Base-by-base conservation (phyloP, 176 grass and related monocot genomes). In the Poa annua region DNA sequence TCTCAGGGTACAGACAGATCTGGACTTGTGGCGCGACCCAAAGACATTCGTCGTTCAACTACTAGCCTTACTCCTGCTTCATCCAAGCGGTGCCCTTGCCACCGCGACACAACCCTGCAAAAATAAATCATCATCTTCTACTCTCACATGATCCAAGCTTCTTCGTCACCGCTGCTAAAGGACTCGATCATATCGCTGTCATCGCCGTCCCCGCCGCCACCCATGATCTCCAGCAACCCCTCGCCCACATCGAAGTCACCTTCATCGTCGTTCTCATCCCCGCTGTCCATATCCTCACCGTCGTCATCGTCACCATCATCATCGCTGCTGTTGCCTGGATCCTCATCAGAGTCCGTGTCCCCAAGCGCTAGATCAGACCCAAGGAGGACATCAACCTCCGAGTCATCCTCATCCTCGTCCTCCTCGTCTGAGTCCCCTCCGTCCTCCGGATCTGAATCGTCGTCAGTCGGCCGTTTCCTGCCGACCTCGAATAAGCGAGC, bases 391-490 rank as follows among this genome's bases (percentile, higher is more conserved):
- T 75, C 93, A 9, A 79, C 83, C 4, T 99, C 96, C 0, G 93
- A 93, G 33, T 99, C 89, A 8, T 98, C 96, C 2, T 97, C 86
- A 0, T 97, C 91, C 5, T 93, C 91, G 4, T 96, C 93, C 1
- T 95, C 96, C 0, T 93, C 92, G 0, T 95, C 92, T 0, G 91
- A 57, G 13, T 96, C 96, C 48, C 91, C 96, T 65, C 82, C 93
- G 7, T 99, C 96, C 44, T 99, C 96, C 1, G 96, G 96, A 64
- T 99, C 96, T 15, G 96, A 99, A 63, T 99, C 96, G 32, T 99
- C 96, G 75, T 99, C 96, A 0, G 93, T 93, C 11, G 94, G 85
- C 15, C 96, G 89, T 53, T 91, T 91, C 75, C 96, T 92, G 35
- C 96, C 96, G 19, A 99, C 91, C 68, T 99, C 93, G 3, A 93